Conservation (phyloP, 768 basidiomycete genomes). For the Clathrus columnatus region DNA sequence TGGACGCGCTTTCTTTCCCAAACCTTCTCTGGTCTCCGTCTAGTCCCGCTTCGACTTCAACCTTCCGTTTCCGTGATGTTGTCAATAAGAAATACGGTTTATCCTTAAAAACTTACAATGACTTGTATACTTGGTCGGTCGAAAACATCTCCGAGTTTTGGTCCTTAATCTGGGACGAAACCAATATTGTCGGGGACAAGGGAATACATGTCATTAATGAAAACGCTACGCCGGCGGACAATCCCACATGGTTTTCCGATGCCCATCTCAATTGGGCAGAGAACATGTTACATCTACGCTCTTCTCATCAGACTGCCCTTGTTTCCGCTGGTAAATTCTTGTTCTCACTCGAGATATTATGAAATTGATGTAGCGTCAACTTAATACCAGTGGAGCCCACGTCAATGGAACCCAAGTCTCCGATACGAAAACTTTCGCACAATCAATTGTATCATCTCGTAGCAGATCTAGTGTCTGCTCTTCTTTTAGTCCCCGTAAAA, state of each 20-base stretch:
- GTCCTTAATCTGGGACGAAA: constrained; percentile 65
- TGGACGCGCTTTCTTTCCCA: constrained; percentile 10
- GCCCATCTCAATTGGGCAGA: constrained; percentile 73
- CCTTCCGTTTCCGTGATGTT: constrained; percentile 35
- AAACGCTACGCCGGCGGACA: constrained; percentile 41
- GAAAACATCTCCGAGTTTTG: constrained; percentile 56
- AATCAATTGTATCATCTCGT: constrained; percentile 49
- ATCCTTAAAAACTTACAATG: constrained; percentile 44
- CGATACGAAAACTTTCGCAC: constrained; percentile 42
- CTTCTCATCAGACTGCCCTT: constrained; percentile 50
- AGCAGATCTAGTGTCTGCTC: constrained; percentile 46
- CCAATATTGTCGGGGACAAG: constrained; percentile 52
- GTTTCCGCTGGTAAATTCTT: constrained; percentile 56
- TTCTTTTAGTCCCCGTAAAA: constrained; percentile 41
- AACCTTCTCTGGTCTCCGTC: constrained; percentile 37
- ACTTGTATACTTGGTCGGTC: constrained; percentile 62
- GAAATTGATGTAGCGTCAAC: background rate
- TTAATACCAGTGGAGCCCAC: constrained; percentile 49
- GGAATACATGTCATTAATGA: constrained; percentile 52
- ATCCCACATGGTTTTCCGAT: constrained; percentile 64
- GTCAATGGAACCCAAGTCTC: constrained; percentile 34
- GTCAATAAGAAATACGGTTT: constrained; percentile 43
- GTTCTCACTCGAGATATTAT: constrained; percentile 17
- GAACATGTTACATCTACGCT: constrained; percentile 61
- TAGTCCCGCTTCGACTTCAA: constrained; percentile 34